A percentile compares a stretch with the other conserved stretches of the same genome.
Conservation (phyloP, 169 alveolate species). For the Plasmodium gaboni region DNA sequence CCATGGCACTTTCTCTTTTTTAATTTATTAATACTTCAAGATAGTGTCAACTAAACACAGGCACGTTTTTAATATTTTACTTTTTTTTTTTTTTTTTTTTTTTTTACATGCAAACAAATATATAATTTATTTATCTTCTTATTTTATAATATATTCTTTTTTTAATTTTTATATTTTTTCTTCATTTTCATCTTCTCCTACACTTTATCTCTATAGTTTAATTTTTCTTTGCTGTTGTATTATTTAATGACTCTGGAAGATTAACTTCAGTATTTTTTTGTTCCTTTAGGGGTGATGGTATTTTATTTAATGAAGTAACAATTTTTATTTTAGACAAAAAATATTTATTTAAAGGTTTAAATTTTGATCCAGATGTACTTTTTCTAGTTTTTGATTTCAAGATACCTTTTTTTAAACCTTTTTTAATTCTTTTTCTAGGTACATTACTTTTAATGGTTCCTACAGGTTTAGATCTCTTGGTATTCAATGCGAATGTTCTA, state of each 20-base stretch:
- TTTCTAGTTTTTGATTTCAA: slow-evolving; percentile 20
- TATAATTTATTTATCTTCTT: not conserved
- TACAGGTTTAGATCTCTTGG: slow-evolving; percentile 23
- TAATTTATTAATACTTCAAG: slow-evolving; percentile 23
- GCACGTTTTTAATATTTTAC: slow-evolving; percentile 6
- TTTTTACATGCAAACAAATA: not conserved
- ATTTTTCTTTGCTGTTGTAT: slow-evolving; percentile 4
- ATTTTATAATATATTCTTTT: not conserved
- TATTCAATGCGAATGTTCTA: slow-evolving; percentile 18
- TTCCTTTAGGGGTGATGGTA: slow-evolving; percentile 74
- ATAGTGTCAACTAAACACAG: slow-evolving; percentile 1
- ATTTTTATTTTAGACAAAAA: slow-evolving; percentile 73
- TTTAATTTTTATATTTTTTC: not conserved
- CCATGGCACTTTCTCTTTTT: slow-evolving; percentile 6
- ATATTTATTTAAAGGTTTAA: slow-evolving; percentile 62
- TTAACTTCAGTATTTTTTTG: slow-evolving; percentile 75
- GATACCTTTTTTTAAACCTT: slow-evolving; percentile 34
- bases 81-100: slow-evolving; percentile 6
- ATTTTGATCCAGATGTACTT: slow-evolving; percentile 41
- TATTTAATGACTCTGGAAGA: slow-evolving; percentile 71
- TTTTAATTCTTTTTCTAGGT: slow-evolving; percentile 14
- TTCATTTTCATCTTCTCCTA: not conserved
- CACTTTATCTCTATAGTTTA: not conserved
- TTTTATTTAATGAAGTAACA: slow-evolving; percentile 70
- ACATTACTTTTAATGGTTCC: slow-evolving; percentile 49